Evolutionary conservation across 306 rosid species (phyloP).

Genomic region (Dryas octopetala): DNA sequence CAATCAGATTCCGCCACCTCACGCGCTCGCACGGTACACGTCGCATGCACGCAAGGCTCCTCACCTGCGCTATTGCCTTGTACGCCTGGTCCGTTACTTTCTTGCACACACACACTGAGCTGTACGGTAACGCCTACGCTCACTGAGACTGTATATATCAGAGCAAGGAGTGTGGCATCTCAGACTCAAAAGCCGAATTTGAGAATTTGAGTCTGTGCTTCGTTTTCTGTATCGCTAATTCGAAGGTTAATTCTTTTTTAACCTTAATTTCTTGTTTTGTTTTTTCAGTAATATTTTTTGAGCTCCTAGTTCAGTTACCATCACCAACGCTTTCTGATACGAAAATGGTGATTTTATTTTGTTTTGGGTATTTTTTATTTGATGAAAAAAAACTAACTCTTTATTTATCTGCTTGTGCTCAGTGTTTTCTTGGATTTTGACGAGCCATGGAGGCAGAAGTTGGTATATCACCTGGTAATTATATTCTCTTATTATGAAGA

Average conservation of each 20-base stretch:
- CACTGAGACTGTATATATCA: neutral
- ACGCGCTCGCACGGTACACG: neutral
- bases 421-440: slow-evolving; percentile 20
- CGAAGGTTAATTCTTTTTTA: neutral
- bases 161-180: neutral
- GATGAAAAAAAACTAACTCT: neutral
- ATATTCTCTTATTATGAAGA: neutral
- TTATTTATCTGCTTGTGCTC: slow-evolving; percentile 3
- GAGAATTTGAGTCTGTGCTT: neutral
- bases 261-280: neutral
- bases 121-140: neutral
- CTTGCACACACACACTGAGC: neutral
- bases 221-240: neutral
- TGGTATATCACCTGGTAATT: slow-evolving; percentile 27
- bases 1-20: neutral
- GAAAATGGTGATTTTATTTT: neutral
- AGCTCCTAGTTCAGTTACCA: neutral
- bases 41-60: neutral
- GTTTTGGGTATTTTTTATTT: neutral
- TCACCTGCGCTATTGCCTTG: neutral
- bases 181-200: neutral
- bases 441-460: slow-evolving; percentile 42
- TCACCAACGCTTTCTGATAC: neutral
- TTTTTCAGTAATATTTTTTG: neutral
- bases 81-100: neutral